Evolutionary conservation across 169 alveolate genomes (phyloP).

Genomic region (Perkinsus chesapeaki): DNA sequence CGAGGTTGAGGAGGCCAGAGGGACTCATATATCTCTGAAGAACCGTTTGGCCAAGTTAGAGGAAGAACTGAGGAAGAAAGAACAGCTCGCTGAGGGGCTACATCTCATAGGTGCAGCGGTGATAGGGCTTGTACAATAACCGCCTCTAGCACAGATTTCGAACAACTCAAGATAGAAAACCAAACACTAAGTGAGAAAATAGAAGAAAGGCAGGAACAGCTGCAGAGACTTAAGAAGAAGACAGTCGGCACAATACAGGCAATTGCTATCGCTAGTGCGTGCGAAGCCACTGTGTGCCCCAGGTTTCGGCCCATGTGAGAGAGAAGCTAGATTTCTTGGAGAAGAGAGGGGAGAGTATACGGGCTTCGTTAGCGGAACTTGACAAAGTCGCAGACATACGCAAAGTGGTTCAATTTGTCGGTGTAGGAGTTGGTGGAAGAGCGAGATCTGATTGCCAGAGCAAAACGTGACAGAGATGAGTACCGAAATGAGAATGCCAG

Average conservation of each 20-base stretch:
- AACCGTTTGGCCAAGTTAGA: constrained; percentile 68
- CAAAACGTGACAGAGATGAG: constrained; percentile 59
- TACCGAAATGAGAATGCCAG: constrained; percentile 45
- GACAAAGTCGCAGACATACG: constrained; percentile 49
- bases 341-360: not conserved
- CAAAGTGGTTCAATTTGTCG: constrained; percentile 26
- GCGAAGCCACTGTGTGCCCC: not conserved
- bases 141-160: constrained; percentile 58
- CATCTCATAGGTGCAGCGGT: constrained; percentile 53
- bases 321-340: constrained; percentile 72
- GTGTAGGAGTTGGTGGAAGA: constrained; percentile 47
- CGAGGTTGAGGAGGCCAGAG: constrained; percentile 58
- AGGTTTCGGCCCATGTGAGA: constrained; percentile 66
- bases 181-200: constrained; percentile 84
- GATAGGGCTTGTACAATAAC: not conserved
- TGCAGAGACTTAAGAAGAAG: constrained; percentile 73
- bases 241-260: constrained; percentile 76
- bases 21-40: constrained; percentile 67
- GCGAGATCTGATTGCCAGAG: constrained; percentile 54
- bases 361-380: not conserved
- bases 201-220: constrained; percentile 83
- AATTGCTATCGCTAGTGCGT: constrained; percentile 1
- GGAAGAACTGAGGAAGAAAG: constrained; percentile 70
- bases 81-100: constrained; percentile 80
- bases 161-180: constrained; percentile 85